Evolutionary conservation across 1,284 basidiomycete genomes (phyloP), one percentile per base, ranked within the genome.

Genomic region (Malassezia yamatoensis): DNA sequence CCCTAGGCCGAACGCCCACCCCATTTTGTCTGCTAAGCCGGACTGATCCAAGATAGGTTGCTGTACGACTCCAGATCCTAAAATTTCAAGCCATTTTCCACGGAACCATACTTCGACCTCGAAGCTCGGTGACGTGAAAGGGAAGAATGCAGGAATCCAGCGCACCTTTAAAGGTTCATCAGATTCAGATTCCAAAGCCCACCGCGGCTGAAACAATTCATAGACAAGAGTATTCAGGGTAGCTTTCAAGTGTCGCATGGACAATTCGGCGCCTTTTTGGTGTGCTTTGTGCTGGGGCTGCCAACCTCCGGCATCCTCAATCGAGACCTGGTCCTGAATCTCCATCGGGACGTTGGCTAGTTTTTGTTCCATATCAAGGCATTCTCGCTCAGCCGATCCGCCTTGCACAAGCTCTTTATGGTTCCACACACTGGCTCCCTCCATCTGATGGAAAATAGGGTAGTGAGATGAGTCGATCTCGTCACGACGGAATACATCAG

Each of bases 371-470:
- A 80, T 86, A 60, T 84, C 82, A 58, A 81, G 80, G 57, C 86
- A 79, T 56, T 84, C 82, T 44, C 79, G 77, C 77, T 72, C 67
- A 21, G 75, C 65, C 16, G 60, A 49, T 0, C 62, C 69, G 32
- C 64, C 71, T 1, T 81, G 79, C 51, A 81, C 78, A 43, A 68
- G 68, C 35, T 79, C 77, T 0, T 51, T 49, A n/a, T 49, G 45
- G 0, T 48, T 24, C 64, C 87, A 90, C 48, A 96, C 83, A 41
- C 84, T 80, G 18, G 91, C 90, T 33, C 93, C 94, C 76, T 99
- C 94, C 79, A 96, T 90, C 77, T 99, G 94, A 77, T 99, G 94
- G 76, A 99, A 99, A 42, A 96, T 87, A 16, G 94, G 94, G 76
- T 96, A 96, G 76, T 99, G 94, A 10, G 86, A 88, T 18, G 83